phyloP scores from a whole-genome alignment of 192 early-diverging fungal species.

The Backusella luteola region DNA sequence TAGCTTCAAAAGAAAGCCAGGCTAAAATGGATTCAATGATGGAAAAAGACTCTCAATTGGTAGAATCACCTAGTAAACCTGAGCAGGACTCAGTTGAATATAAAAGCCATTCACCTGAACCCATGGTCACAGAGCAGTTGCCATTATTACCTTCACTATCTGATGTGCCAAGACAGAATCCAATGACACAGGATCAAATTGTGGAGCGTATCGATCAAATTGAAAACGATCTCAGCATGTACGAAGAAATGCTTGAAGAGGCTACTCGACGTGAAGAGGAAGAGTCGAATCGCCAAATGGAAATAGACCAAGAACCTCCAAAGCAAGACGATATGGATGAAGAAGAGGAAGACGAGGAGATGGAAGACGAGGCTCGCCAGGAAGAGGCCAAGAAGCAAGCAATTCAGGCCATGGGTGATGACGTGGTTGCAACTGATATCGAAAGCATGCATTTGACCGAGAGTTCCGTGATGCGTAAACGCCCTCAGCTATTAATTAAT shows the following conservation, averaged over 20 bases:
- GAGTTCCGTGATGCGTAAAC: conserved; percentile 28
- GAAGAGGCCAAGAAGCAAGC: conserved; percentile 22
- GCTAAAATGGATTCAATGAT: neutral
- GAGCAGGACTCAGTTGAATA: conserved; percentile 6
- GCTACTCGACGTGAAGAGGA: conserved; percentile 11
- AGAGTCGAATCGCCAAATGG: neutral
- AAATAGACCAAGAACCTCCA: neutral
- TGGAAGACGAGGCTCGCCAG: conserved; percentile 13
- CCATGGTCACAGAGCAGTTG: neutral
- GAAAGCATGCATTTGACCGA: conserved; percentile 26
- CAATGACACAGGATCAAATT: conserved; percentile 34
- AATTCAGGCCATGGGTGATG: conserved; percentile 17
- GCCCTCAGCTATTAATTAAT: conserved; percentile 42
- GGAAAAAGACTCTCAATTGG: neutral
- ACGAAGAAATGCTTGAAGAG: conserved; percentile 28
- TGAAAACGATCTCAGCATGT: conserved; percentile 34
- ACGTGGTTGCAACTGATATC: neutral
- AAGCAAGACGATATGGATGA: neutral
- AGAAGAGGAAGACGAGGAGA: neutral
- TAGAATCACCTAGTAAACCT: neutral
- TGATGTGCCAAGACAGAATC: neutral
- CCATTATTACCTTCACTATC: neutral
- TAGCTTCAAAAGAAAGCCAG: neutral
- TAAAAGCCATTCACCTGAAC: conserved; percentile 8
- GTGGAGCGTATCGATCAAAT: conserved; percentile 39